phyloP scores from a whole-genome alignment of 2,329 filamentous ascomycete genomes.

The Apiospora rasikravindrae region DNA sequence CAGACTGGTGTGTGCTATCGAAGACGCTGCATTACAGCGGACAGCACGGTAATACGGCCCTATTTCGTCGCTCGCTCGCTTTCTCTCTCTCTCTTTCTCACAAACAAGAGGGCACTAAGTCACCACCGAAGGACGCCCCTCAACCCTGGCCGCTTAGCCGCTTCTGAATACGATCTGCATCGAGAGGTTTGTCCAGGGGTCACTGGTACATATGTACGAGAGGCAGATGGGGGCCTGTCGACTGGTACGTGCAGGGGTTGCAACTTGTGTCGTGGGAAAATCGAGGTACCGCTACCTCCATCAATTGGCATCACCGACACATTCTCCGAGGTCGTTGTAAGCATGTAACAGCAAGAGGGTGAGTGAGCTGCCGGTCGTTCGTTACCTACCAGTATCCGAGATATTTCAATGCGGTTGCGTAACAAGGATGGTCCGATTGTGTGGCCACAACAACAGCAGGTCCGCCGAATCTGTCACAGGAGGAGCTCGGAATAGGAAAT shows the following conservation, averaged over 20 bases:
- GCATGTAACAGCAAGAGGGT: neutral
- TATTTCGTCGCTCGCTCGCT: neutral
- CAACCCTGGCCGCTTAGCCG: conserved; percentile 17
- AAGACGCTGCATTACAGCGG: neutral
- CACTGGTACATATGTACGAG: neutral
- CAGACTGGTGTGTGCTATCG: neutral
- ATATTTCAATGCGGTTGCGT: neutral
- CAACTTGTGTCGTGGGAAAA: neutral
- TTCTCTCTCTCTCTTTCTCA: neutral
- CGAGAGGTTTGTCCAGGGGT: conserved; percentile 2
- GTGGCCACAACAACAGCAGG: neutral
- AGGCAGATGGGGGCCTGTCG: neutral
- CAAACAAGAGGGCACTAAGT: neutral
- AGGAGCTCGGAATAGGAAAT: conserved; percentile 2
- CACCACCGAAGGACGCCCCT: neutral
- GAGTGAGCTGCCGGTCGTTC: neutral
- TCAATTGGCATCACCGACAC: conserved; percentile 5
- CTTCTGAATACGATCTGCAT: conserved; percentile 19
- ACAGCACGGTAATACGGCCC: neutral
- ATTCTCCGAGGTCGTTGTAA: neutral
- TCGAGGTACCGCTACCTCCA: neutral
- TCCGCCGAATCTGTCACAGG: neutral
- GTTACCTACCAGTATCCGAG: neutral
- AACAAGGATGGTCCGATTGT: neutral
- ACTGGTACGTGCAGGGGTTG: neutral